phyloP scores from a whole-genome alignment of 148 eudicot genomes.

The Simmondsia chinensis region DNA sequence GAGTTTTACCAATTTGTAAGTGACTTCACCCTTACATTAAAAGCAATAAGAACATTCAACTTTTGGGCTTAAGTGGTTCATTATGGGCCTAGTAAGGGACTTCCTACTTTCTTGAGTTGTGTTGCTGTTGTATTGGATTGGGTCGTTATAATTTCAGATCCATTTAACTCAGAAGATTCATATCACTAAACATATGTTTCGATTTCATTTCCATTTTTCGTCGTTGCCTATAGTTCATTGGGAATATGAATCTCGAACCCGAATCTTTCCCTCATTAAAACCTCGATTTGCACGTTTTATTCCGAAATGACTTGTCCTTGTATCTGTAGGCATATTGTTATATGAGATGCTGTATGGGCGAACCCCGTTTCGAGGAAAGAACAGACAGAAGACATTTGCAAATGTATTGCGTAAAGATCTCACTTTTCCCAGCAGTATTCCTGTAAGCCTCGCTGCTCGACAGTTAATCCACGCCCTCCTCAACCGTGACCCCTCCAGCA shows the following conservation, averaged over 20 bases:
- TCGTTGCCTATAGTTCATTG: too few species aligned
- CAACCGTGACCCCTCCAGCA: slow-evolving; percentile 75
- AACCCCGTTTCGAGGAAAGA: slow-evolving; percentile 92
- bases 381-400: slow-evolving; percentile 87
- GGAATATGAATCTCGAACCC: neutral
- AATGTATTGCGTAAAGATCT: slow-evolving; percentile 90
- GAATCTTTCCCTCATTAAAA: neutral
- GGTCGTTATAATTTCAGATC: too few species aligned
- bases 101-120: too few species aligned
- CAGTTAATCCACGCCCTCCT: slow-evolving; percentile 76
- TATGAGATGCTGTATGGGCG: slow-evolving; percentile 99
- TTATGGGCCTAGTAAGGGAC: too few species aligned
- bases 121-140: too few species aligned
- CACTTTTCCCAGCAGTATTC: slow-evolving; percentile 95
- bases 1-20: too few species aligned
- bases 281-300: neutral
- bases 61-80: too few species aligned
- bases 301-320: slow-evolving; percentile 5
- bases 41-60: too few species aligned
- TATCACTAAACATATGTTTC: too few species aligned
- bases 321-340: slow-evolving; percentile 56
- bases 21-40: too few species aligned
- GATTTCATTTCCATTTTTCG: too few species aligned
- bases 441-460: slow-evolving; percentile 79
- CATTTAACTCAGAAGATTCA: too few species aligned